phyloP scores from a whole-genome alignment of 306 rosid species.

The Purshia tridentata region DNA sequence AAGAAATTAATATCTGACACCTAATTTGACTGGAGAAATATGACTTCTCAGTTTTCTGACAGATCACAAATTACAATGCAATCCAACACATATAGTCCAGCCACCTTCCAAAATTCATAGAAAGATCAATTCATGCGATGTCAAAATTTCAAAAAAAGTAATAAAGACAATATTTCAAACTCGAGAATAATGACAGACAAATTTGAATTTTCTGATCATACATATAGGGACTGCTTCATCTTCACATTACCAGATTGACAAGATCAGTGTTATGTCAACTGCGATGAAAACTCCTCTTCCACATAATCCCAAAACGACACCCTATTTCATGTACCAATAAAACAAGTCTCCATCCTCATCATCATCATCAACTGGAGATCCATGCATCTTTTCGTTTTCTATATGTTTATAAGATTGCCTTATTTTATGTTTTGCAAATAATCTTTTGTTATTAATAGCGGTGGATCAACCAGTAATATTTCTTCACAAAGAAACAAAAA shows the following conservation, averaged over 20 bases:
- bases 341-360: neutral
- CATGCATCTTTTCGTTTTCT: conserved; percentile 2
- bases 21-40: neutral
- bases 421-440: neutral
- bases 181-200: neutral
- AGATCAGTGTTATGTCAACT: conserved; percentile 14
- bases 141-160: neutral
- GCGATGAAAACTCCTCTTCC: conserved; percentile 9
- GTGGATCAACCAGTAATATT: too few relatives aligned
- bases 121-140: neutral
- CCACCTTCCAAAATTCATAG: neutral
- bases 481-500: too few relatives aligned
- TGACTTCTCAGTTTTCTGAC: neutral
- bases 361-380: neutral
- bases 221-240: neutral
- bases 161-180: neutral
- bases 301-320: neutral
- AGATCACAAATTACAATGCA: neutral
- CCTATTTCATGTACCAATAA: neutral
- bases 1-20: neutral
- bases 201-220: neutral
- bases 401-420: neutral
- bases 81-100: neutral
- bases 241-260: neutral
- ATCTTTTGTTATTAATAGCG: too few relatives aligned